Percentiles rank a stretch among this genome's conserved stretches.
These are phyloP conservation scores for Pholiota molesta DNA, from an alignment of 768 basidiomycete species.

Conservation along the genomic window DNA sequence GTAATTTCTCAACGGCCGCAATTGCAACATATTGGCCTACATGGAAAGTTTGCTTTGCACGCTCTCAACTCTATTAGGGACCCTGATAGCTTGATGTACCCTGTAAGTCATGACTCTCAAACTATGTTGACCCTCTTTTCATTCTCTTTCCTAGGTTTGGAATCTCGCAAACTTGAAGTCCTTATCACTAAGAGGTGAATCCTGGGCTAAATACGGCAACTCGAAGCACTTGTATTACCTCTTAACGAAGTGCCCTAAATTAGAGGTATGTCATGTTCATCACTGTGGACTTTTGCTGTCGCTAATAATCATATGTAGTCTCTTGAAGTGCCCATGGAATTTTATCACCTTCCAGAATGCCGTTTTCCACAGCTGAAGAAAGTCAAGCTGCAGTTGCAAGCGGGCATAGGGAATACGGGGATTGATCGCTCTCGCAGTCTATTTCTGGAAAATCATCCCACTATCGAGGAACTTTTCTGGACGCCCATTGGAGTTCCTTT, in stretches of 20 bases:
- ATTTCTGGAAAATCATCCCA: slow-evolving; percentile 49
- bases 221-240: slow-evolving; percentile 32
- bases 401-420: slow-evolving; percentile 34
- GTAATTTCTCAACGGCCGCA: slow-evolving; percentile 29
- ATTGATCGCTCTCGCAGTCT: slow-evolving; percentile 37
- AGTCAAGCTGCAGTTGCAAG: slow-evolving; percentile 43
- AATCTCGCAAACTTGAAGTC: slow-evolving; percentile 31
- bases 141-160: slow-evolving; percentile 30
- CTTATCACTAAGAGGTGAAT: slow-evolving; percentile 30
- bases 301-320: slow-evolving; percentile 28
- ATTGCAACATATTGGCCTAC: slow-evolving; percentile 38
- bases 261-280: slow-evolving; percentile 27
- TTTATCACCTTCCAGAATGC: slow-evolving; percentile 37
- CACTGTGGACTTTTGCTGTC: background rate
- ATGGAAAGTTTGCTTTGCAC: slow-evolving; percentile 43
- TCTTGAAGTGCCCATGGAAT: slow-evolving; percentile 51
- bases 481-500: slow-evolving; percentile 39
- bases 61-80: slow-evolving; percentile 32
- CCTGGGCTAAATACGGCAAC: slow-evolving; percentile 33
- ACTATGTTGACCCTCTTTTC: background rate
- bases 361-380: slow-evolving; percentile 43
- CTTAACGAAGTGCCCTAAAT: slow-evolving; percentile 28
- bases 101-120: slow-evolving; percentile 31
- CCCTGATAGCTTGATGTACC: slow-evolving; percentile 36
- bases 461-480: slow-evolving; percentile 50